Percentiles rank a stretch among this genome's conserved stretches.
These are phyloP conservation scores for Polygonum maritimum DNA, from an alignment of 148 eudicot genomes.

Conservation along the genomic window DNA sequence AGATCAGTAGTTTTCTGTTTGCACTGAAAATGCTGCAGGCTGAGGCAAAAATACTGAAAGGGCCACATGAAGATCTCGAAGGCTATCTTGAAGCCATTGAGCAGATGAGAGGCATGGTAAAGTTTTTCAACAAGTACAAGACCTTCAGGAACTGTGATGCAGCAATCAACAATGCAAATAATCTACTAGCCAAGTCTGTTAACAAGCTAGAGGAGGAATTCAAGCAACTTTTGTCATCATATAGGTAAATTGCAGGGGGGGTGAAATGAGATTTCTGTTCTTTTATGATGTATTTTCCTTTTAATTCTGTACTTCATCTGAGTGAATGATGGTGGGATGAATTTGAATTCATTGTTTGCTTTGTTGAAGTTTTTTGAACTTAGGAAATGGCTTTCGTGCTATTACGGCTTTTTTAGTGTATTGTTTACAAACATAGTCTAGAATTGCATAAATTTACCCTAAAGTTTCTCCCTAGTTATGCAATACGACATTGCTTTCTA, in stretches of 20 bases:
- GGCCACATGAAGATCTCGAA: conserved; percentile 95
- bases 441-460: no score
- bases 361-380: not conserved
- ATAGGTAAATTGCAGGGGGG: conserved; percentile 43
- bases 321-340: not conserved
- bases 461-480: not conserved
- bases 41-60: conserved; percentile 88
- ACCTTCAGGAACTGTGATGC: conserved; percentile 91
- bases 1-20: not conserved
- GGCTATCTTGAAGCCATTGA: conserved; percentile 94
- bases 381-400: not conserved
- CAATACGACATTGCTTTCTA: not conserved
- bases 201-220: conserved; percentile 96
- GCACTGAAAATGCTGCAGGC: conserved; percentile 45
- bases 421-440: not conserved
- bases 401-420: not conserved
- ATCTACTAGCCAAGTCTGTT: conserved; percentile 74
- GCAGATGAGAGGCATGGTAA: conserved; percentile 71
- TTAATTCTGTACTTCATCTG: no score
- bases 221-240: conserved; percentile 62
- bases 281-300: not conserved
- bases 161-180: conserved; percentile 68
- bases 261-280: not conserved
- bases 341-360: not conserved
- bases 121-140: conserved; percentile 75